Percentiles rank a stretch among this genome's conserved stretches.
Evolutionary conservation across 2,329 filamentous ascomycete species (phyloP).

Genomic region (Alternaria rosae): DNA sequence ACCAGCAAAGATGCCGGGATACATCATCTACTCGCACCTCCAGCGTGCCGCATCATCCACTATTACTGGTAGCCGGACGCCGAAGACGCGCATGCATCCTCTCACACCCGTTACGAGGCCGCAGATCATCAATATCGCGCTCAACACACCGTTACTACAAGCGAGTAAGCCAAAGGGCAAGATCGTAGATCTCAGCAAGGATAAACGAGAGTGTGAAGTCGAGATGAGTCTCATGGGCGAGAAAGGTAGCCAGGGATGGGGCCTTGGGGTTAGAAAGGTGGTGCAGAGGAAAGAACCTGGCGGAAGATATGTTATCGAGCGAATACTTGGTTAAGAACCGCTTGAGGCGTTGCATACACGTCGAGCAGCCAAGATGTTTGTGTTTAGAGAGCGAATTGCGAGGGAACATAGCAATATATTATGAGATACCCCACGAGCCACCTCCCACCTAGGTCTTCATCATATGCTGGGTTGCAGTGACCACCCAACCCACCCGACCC

Average conservation of each 20-base stretch:
- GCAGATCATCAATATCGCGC: conserved; percentile 79
- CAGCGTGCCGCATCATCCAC: conserved; percentile 68
- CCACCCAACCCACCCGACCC: not conserved
- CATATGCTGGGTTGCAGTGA: too few relatives aligned
- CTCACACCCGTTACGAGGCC: conserved; percentile 79
- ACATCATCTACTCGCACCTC: conserved; percentile 85
- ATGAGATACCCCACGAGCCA: not conserved
- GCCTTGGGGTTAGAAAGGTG: conserved; percentile 83
- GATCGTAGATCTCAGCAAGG: conserved; percentile 61
- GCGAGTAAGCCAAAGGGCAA: conserved; percentile 94
- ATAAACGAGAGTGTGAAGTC: conserved; percentile 79
- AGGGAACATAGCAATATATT: not conserved
- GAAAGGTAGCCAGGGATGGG: conserved; percentile 76
- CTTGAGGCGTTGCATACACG: not conserved
- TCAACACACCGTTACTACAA: conserved; percentile 81
- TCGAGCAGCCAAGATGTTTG: not conserved
- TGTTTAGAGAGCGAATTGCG: not conserved
- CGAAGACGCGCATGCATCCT: conserved; percentile 84
- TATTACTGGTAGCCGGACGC: conserved; percentile 46
- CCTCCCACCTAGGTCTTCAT: not conserved
- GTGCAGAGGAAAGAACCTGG: conserved; percentile 76
- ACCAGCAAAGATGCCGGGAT: conserved; percentile 71
- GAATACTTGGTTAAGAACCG: conserved; percentile 48
- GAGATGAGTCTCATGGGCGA: conserved; percentile 78
- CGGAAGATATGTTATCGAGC: conserved; percentile 74